Evolutionary conservation across 2,329 filamentous ascomycete genomes (phyloP).

Genomic region (Basipetospora sp.): DNA sequence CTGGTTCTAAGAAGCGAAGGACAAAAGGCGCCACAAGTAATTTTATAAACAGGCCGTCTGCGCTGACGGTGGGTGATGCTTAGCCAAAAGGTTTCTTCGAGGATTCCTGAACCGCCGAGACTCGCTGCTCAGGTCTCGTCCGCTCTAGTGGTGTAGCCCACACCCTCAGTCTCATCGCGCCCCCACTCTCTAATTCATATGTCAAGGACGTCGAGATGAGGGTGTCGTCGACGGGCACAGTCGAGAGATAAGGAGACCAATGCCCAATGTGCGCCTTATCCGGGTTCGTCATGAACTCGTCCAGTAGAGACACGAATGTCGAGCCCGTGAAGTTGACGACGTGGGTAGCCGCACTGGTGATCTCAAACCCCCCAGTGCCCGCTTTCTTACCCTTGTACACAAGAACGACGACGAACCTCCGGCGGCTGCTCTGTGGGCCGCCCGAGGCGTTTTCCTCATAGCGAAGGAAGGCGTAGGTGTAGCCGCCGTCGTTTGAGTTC

Average conservation of each 20-base stretch:
- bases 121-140: too few species aligned
- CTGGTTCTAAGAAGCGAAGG: too few species aligned
- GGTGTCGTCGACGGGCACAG: not conserved
- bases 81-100: too few species aligned
- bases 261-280: not conserved
- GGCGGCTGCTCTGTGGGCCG: not conserved
- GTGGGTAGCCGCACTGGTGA: not conserved
- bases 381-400: not conserved
- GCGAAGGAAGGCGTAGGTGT: constrained; percentile 1
- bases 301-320: not conserved
- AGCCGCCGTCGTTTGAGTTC: too few species aligned
- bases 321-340: constrained; percentile 2
- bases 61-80: too few species aligned
- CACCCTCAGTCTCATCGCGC: too few species aligned
- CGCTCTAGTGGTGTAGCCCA: too few species aligned
- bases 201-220: not conserved
- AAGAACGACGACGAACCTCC: constrained; percentile 4
- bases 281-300: not conserved
- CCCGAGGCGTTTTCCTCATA: not conserved
- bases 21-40: too few species aligned
- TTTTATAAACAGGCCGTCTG: too few species aligned
- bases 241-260: not conserved
- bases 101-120: too few species aligned
- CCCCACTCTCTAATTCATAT: too few species aligned
- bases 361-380: not conserved